A percentile compares a stretch with the other conserved stretches of the same genome.
Evolutionary conservation across 2,329 filamentous ascomycete genomes (phyloP).

Genomic region (Exophiala viscosa): DNA sequence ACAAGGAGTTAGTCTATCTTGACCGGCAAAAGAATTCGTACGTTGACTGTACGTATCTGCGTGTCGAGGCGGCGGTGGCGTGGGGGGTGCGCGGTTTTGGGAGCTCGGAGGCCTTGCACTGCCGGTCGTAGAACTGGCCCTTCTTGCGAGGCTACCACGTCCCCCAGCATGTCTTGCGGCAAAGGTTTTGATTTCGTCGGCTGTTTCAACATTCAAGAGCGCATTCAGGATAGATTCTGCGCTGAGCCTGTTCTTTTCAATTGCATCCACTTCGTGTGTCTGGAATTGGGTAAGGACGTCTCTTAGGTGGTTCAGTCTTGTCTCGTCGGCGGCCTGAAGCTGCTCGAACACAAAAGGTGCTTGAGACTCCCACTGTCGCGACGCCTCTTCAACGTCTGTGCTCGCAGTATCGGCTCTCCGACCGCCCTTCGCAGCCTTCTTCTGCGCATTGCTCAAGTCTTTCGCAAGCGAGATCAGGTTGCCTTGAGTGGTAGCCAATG

Average conservation of each 20-base stretch:
- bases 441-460: conserved; percentile 78
- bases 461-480: conserved; percentile 78
- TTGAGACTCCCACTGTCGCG: conserved; percentile 85
- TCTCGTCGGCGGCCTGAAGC: conserved; percentile 86
- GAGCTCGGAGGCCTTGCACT: conserved; percentile 29
- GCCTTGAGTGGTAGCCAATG: conserved; percentile 73
- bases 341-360: conserved; percentile 93
- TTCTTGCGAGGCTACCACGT: conserved; percentile 40
- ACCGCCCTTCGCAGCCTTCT: conserved; percentile 78
- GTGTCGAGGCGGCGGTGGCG: conserved; percentile 39
- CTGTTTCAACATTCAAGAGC: conserved; percentile 80
- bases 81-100: conserved; percentile 30
- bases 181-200: conserved; percentile 79
- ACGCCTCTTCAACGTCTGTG: conserved; percentile 70
- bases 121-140: conserved; percentile 35
- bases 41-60: conserved; percentile 53
- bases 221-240: conserved; percentile 77
- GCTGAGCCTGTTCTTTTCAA: conserved; percentile 69
- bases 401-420: conserved; percentile 69
- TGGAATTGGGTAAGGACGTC: conserved; percentile 89
- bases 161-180: conserved; percentile 38
- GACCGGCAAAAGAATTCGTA: conserved; percentile 44
- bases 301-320: conserved; percentile 79
- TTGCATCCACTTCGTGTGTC: conserved; percentile 85
- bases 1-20: conserved; percentile 36